Conservation (phyloP, 495 filamentous ascomycete species). For the Cairneyella variabilis region DNA sequence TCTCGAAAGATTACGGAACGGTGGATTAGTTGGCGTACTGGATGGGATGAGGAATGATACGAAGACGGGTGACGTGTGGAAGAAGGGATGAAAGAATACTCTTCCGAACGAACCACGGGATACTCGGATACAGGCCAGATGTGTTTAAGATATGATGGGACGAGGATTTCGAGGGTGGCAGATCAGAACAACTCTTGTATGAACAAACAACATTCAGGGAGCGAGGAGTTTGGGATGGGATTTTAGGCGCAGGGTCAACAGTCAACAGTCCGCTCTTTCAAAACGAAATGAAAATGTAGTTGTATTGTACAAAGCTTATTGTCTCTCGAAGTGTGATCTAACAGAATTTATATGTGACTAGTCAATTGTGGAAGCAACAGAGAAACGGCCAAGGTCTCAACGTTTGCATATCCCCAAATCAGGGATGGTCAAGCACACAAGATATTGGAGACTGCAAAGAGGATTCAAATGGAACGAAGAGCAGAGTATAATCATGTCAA, state of each 20-base stretch:
- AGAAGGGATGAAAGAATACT: neutral
- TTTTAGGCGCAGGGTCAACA: conserved; percentile 16
- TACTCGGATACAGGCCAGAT: neutral
- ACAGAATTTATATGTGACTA: too few relatives aligned
- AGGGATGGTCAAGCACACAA: too few relatives aligned
- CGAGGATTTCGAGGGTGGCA: neutral
- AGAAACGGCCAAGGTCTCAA: too few relatives aligned
- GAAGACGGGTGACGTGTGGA: conserved; percentile 31
- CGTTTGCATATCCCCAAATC: too few relatives aligned
- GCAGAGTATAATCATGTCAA: too few relatives aligned
- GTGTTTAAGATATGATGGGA: neutral
- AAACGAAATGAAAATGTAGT: conserved; percentile 12
- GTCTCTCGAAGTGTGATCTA: too few relatives aligned
- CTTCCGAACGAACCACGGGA: neutral
- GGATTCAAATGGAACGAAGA: too few relatives aligned
- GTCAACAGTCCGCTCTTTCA: conserved; percentile 14
- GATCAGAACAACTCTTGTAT: conserved; percentile 5
- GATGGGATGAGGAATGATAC: conserved; percentile 78
- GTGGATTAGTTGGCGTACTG: conserved; percentile 79
- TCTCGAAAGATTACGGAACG: conserved; percentile 74
- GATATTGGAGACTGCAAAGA: too few relatives aligned
- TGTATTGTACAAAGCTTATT: too few relatives aligned
- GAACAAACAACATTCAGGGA: conserved; percentile 16
- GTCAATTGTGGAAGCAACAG: too few relatives aligned
- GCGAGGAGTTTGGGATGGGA: conserved; percentile 23